Base-by-base conservation (phyloP, 2,329 filamentous ascomycete species). In the Drechslerella dactyloides region DNA sequence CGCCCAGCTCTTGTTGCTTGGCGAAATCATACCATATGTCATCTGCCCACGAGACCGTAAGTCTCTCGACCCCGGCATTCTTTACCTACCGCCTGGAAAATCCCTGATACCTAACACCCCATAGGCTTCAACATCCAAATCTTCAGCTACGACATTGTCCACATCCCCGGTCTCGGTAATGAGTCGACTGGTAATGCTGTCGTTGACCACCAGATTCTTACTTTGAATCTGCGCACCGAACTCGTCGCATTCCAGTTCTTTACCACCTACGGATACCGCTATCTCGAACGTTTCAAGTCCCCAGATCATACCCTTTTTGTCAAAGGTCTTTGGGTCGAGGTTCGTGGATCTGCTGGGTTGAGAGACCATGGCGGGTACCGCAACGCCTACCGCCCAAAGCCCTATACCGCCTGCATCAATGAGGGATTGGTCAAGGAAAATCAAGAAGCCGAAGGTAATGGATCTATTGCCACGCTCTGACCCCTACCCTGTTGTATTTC, bases 351-450 rank as follows among this genome's bases (percentile, higher is more conserved):
- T 15, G 68, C 68, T 27, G 60, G 68, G 27, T 46, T 72, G 15
- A 52, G 68, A 72, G 68, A 72, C 37, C 68, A 72, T 53, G 69
- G 69, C 11, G 69, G 69, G n/a, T 73, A 68, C 57, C 56, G 69
- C 53, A 73, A 68, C 27, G 69, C 69, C 23, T 73, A 73, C 44
- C 57, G 69, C 24, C 68, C 68, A 35, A 72, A 64, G 27, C 60
- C 55, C n/a, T 72, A 72, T 48, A 60, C 55, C 33, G 24, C 35
- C 21, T 72, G 55, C 52, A 55, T 72, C 42, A 72, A 59, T 17
- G 53, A 61, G 52, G 68, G 68, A 2, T 53, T 65, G 23, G 57
- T 72, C 56, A 72, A 65, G n/a, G 68, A 72, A 27, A 61, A 72
- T 23, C 68, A 72, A 48, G 68, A 72, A 42, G 68, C 68, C 13